Percentiles rank a stretch among this genome's conserved stretches.
Evolutionary conservation across 306 rosid species (phyloP).

Genomic region (Glycine tomentella): DNA sequence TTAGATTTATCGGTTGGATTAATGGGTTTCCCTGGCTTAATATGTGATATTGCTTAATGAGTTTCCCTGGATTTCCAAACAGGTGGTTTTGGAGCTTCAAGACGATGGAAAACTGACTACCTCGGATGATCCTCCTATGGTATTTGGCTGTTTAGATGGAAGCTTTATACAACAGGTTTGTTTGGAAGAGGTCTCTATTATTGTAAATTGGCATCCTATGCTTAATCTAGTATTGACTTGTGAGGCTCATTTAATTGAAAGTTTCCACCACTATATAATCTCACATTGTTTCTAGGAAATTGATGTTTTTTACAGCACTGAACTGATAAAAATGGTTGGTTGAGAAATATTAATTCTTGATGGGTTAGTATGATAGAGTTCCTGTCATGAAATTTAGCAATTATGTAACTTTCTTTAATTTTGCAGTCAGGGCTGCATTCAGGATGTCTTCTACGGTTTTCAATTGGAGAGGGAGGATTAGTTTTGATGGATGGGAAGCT

Average conservation of each 20-base stretch:
- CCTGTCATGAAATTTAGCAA: slow-evolving; percentile 31
- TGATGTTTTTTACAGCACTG: slow-evolving; percentile 11
- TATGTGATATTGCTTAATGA: slow-evolving; percentile 28
- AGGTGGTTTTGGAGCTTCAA: slow-evolving; percentile 92
- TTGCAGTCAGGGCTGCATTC: slow-evolving; percentile 71
- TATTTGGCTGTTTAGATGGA: slow-evolving; percentile 72
- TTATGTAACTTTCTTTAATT: slow-evolving; percentile 28
- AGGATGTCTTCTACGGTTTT: slow-evolving; percentile 81
- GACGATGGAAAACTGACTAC: slow-evolving; percentile 79
- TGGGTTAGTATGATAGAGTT: slow-evolving; percentile 22
- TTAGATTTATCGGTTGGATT: not conserved
- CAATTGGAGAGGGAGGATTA: slow-evolving; percentile 80
- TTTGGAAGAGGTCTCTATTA: slow-evolving; percentile 32
- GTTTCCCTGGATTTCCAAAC: slow-evolving; percentile 30
- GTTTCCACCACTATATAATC: slow-evolving; percentile 14
- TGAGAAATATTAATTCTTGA: slow-evolving; percentile 21
- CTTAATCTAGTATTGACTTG: not conserved
- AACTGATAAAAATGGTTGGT: slow-evolving; percentile 10
- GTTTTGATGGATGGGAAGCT: slow-evolving; percentile 77
- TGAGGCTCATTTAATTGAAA: slow-evolving; percentile 32
- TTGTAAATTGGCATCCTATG: slow-evolving; percentile 17
- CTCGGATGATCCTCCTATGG: slow-evolving; percentile 86
- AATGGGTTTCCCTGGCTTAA: no score
- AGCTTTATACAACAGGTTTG: slow-evolving; percentile 72
- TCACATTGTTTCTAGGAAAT: slow-evolving; percentile 24